Evolutionary conservation across 176 grass and related monocot species (phyloP).

Genomic region (Bolboschoenus planiculmis): DNA sequence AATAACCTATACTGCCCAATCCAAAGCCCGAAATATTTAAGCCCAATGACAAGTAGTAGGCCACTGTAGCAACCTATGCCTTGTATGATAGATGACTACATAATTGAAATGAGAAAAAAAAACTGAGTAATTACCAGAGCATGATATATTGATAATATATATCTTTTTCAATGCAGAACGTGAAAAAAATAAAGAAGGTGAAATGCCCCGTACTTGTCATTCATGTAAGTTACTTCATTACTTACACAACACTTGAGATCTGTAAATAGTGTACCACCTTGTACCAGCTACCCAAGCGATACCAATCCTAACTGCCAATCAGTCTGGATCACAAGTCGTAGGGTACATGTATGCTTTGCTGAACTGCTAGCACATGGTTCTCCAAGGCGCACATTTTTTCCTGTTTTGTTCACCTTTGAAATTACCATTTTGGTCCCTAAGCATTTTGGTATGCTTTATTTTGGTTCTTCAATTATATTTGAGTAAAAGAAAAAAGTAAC

Average conservation of each 20-base stretch:
- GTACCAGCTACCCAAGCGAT: not conserved
- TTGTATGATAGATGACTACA: not conserved
- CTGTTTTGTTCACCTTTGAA: not conserved
- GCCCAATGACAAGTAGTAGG: not conserved
- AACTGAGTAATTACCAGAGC: not conserved
- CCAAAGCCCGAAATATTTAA: not conserved
- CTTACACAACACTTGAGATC: not conserved
- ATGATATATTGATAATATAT: not conserved
- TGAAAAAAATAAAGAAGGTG: conserved; percentile 98
- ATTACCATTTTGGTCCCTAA: not conserved
- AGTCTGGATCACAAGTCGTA: not conserved
- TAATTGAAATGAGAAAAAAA: not conserved
- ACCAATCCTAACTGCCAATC: not conserved
- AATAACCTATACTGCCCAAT: not conserved
- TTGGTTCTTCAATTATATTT: not conserved
- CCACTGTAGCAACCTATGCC: not conserved
- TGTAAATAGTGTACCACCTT: not conserved
- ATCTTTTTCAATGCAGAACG: conserved; percentile 51
- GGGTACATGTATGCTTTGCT: not conserved
- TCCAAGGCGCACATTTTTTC: not conserved
- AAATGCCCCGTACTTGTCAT: conserved; percentile 94
- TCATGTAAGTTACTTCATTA: conserved; percentile 67
- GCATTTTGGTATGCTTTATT: not conserved
- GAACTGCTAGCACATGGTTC: not conserved
- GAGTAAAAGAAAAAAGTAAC: not conserved